These are phyloP conservation scores for Castanea sativa DNA, from an alignment of 306 rosid genomes.

Conservation along the genomic window DNA sequence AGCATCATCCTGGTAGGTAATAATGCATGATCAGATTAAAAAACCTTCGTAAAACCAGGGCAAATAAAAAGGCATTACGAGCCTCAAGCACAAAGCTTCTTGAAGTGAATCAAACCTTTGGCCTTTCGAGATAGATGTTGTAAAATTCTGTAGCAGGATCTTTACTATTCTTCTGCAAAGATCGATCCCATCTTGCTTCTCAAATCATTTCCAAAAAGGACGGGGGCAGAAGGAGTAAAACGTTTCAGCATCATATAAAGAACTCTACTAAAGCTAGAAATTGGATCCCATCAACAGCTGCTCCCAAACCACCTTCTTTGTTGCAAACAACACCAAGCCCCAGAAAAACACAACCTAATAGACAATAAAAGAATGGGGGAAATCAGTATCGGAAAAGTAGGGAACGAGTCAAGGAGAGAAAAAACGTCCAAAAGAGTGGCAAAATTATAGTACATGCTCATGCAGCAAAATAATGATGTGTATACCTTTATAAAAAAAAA, in stretches of 20 bases:
- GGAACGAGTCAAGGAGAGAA: conserved; percentile 10
- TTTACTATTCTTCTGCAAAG: conserved; percentile 79
- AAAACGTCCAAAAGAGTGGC: background rate
- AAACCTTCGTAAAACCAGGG: background rate
- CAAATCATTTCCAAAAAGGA: conserved; percentile 98
- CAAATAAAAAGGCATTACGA: conserved; percentile 8
- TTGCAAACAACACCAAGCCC: conserved; percentile 98
- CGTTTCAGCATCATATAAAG: conserved; percentile 13
- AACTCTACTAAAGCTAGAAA: background rate
- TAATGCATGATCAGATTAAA: conserved; percentile 1
- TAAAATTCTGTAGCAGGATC: conserved; percentile 98
- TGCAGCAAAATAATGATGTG: conserved; percentile 9
- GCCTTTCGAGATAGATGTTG: conserved; percentile 95
- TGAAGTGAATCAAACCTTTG: conserved; percentile 62
- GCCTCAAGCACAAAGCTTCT: conserved; percentile 13
- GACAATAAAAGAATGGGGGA: conserved; percentile 14
- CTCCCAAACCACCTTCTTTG: conserved; percentile 75
- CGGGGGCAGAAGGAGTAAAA: conserved; percentile 18
- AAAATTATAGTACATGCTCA: conserved; percentile 31
- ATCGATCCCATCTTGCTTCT: conserved; percentile 98
- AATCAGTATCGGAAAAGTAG: conserved; percentile 17
- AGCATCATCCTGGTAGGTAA: conserved; percentile 78
- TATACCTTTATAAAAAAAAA: too few species aligned
- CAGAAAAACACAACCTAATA: conserved; percentile 42
- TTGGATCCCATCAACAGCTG: conserved; percentile 4